Evolutionary conservation across 2,329 filamentous ascomycete species (phyloP).

Genomic region (Diaporthe destruens): DNA sequence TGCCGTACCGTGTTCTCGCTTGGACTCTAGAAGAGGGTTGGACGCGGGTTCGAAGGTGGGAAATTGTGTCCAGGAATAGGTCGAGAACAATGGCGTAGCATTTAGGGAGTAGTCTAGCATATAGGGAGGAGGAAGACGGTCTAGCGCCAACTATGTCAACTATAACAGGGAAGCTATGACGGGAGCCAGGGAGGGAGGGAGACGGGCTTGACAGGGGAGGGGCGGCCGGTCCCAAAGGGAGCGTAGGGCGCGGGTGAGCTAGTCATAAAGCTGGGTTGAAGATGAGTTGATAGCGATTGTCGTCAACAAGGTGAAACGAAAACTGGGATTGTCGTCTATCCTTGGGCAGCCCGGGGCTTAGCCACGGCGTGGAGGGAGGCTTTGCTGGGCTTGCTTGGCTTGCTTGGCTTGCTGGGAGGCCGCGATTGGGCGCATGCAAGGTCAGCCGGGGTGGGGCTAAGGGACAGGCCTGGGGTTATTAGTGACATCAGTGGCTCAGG

Average conservation of each 20-base stretch:
- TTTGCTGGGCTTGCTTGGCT: too few species aligned
- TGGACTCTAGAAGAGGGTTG: background rate
- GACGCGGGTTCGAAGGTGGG: background rate
- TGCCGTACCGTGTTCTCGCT: constrained; percentile 6
- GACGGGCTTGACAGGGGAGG: constrained; percentile 21
- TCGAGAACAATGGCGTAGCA: constrained; percentile 2
- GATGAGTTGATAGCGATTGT: constrained; percentile 31
- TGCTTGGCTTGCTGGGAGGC: background rate
- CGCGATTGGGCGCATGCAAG: constrained; percentile 22
- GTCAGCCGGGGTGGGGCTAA: background rate
- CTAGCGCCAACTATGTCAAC: constrained; percentile 31
- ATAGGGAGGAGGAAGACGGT: background rate
- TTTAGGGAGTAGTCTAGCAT: background rate
- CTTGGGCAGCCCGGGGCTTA: constrained; percentile 11
- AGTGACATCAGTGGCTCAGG: constrained; percentile 38
- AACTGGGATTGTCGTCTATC: constrained; percentile 25
- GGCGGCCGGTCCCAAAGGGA: background rate
- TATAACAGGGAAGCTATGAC: constrained; percentile 21
- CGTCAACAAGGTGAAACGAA: constrained; percentile 1
- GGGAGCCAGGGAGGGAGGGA: constrained; percentile 17
- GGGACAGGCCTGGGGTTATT: constrained; percentile 10
- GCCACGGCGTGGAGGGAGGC: background rate
- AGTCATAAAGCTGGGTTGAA: constrained; percentile 31
- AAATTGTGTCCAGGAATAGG: constrained; percentile 17
- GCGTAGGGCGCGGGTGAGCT: background rate